Evolutionary conservation across 2,329 filamentous ascomycete species (phyloP).

Genomic region (Cladophialophora psammophila): DNA sequence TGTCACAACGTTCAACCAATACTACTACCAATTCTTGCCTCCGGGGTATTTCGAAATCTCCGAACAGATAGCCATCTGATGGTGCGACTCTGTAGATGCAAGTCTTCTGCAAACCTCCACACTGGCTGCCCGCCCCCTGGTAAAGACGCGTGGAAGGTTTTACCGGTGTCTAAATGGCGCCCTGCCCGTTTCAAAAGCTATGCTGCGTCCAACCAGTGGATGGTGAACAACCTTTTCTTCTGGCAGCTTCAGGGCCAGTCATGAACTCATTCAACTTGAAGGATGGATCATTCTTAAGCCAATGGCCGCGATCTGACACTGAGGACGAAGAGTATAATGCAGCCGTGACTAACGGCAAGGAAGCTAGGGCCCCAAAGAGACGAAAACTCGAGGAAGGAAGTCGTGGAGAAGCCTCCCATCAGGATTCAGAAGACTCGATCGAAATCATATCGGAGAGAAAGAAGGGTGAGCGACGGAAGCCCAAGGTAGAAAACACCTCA

Average conservation of each 20-base stretch:
- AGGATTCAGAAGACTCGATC: slow-evolving; percentile 38
- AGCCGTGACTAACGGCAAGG: slow-evolving; percentile 41
- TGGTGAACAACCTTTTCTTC: slow-evolving; percentile 59
- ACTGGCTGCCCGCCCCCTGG: background rate
- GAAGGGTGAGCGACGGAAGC: slow-evolving; percentile 37
- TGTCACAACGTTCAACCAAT: no score
- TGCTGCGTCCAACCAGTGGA: slow-evolving; percentile 47
- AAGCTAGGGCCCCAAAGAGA: slow-evolving; percentile 54
- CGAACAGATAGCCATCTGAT: background rate
- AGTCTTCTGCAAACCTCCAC: background rate
- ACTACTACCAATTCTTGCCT: background rate
- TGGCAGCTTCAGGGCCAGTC: slow-evolving; percentile 76
- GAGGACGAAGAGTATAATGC: slow-evolving; percentile 43
- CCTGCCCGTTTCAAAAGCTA: slow-evolving; percentile 70
- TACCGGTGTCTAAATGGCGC: slow-evolving; percentile 39
- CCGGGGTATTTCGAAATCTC: background rate
- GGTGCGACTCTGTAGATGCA: background rate
- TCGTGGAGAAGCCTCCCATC: slow-evolving; percentile 33
- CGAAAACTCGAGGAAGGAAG: slow-evolving; percentile 45
- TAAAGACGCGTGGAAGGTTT: background rate
- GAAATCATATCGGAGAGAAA: slow-evolving; percentile 41
- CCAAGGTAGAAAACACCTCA: slow-evolving; percentile 34
- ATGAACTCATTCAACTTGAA: slow-evolving; percentile 71
- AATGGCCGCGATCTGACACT: slow-evolving; percentile 60
- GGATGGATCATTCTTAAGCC: slow-evolving; percentile 65